Base-by-base conservation (phyloP, 2,329 filamentous ascomycete genomes). In the Cryphonectria naterciae region DNA sequence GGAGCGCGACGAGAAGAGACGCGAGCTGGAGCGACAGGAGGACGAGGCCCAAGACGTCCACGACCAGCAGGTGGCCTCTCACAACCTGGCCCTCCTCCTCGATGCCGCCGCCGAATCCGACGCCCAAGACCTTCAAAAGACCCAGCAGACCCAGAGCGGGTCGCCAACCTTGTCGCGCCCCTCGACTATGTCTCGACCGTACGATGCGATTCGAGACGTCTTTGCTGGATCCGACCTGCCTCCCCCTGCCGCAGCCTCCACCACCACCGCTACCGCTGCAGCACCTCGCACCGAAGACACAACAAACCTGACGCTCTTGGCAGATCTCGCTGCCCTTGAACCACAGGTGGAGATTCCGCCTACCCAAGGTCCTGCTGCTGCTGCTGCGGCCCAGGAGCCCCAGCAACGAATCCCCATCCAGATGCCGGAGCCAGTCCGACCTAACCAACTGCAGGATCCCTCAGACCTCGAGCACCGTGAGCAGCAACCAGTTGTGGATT, bases 141-240 rank as follows among this genome's bases (percentile, higher is more conserved):
- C 62, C 1, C 72, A 74, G 11, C 72, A 74, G 15, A 25, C 66
- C 25, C 69, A 69, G 49, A 56, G 32, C 22, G 58, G 25, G 4
- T 73, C 69, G 28, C 69, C 71, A n/a, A 41, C 41, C 35, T 46
- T 65, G 22, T 67, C 69, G 49, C 73, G 35, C 39, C 77, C 17
- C 70, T 74, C 62, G 70, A 75, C 72, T 19, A 74, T 70, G n/a
- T 80, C 81, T 15, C 78, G 81, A 35, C 82, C 82, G 0, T 85
- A 84, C 70, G 83, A 85, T 73, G 82, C 83, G 2, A 82, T 85
- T 35, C 76, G 83, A 60, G 82, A 85, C 67, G 80, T 83, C 7
- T 83, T 84, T 67, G 80, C 78, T 3, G 77, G 76, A 58, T 76
- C 75, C n/a, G 75, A 79, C 13, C 73, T 80, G 8, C 72, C 76